These are phyloP conservation scores for Scleromitrula shiraiana DNA, from an alignment of 2,329 filamentous ascomycete genomes.

Conservation along the genomic window DNA sequence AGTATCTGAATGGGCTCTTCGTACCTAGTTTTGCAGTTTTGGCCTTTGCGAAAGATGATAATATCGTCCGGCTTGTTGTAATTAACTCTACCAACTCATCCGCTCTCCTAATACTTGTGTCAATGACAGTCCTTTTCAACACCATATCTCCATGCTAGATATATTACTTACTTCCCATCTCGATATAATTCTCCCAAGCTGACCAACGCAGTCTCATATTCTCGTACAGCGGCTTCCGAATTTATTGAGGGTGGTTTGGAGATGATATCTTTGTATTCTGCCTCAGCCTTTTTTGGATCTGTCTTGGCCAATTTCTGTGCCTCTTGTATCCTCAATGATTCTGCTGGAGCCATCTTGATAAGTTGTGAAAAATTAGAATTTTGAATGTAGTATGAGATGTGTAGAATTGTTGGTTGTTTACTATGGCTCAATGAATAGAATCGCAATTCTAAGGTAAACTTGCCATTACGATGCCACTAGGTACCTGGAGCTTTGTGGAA, in stretches of 20 bases:
- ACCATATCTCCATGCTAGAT: background rate
- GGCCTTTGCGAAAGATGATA: slow-evolving; percentile 96
- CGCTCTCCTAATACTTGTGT: slow-evolving; percentile 51
- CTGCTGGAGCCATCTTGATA: slow-evolving; percentile 46
- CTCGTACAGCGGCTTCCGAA: slow-evolving; percentile 75
- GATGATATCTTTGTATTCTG: slow-evolving; percentile 83
- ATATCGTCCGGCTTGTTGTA: slow-evolving; percentile 78
- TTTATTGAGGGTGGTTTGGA: slow-evolving; percentile 75
- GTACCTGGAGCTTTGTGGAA: slow-evolving; percentile 17
- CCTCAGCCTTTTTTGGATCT: slow-evolving; percentile 76
- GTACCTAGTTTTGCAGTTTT: slow-evolving; percentile 97
- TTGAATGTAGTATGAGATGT: background rate
- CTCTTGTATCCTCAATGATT: slow-evolving; percentile 68
- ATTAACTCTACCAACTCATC: slow-evolving; percentile 85
- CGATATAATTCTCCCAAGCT: slow-evolving; percentile 88
- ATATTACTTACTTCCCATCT: slow-evolving; percentile 62
- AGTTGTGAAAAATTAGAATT: slow-evolving; percentile 14
- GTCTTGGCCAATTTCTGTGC: slow-evolving; percentile 76
- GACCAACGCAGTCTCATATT: slow-evolving; percentile 85
- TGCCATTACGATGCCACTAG: slow-evolving; percentile 10
- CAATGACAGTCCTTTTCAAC: slow-evolving; percentile 20
- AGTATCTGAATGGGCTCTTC: slow-evolving; percentile 23
- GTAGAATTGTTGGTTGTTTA: no score
- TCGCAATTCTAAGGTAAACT: slow-evolving; percentile 14
- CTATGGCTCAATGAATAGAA: slow-evolving; percentile 14